Conservation (phyloP, 2,329 filamentous ascomycete species). For the Tolypocladium pustulatum region DNA sequence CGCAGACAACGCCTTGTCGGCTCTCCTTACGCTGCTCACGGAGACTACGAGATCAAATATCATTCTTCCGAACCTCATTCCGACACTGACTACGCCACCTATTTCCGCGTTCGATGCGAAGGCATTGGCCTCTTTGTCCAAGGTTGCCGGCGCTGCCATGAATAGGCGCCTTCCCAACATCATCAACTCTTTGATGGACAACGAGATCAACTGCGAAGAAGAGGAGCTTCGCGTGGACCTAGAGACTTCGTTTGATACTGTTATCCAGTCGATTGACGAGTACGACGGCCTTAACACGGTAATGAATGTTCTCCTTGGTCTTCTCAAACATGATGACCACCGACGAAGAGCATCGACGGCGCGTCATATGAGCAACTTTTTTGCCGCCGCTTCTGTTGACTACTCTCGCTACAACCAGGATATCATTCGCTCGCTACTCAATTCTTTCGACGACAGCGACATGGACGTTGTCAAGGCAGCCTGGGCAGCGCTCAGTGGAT, state of each 20-base stretch:
- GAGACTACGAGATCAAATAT: slow-evolving; percentile 91
- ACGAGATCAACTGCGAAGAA: slow-evolving; percentile 69
- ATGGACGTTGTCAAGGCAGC: slow-evolving; percentile 75
- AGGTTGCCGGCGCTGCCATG: slow-evolving; percentile 85
- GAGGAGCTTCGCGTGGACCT: slow-evolving; percentile 65
- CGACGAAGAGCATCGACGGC: slow-evolving; percentile 69
- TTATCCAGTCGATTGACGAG: slow-evolving; percentile 88
- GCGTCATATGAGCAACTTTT: slow-evolving; percentile 76
- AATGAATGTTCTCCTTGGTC: slow-evolving; percentile 83
- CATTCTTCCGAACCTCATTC: slow-evolving; percentile 91
- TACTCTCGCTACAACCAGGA: slow-evolving; percentile 96
- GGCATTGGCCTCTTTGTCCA: slow-evolving; percentile 82
- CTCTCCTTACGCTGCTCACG: slow-evolving; percentile 85
- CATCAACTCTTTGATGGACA: slow-evolving; percentile 89
- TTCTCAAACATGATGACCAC: slow-evolving; percentile 91
- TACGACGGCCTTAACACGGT: slow-evolving; percentile 90
- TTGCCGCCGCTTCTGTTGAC: slow-evolving; percentile 67
- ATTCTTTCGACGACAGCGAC: slow-evolving; percentile 86
- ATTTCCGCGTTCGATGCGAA: slow-evolving; percentile 93
- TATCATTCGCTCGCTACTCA: slow-evolving; percentile 78
- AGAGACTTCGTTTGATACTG: slow-evolving; percentile 72
- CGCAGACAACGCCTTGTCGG: slow-evolving; percentile 85
- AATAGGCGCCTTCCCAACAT: slow-evolving; percentile 82
- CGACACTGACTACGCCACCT: slow-evolving; percentile 79
- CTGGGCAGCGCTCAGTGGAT: slow-evolving; percentile 76